Evolutionary conservation across 345 rosid genomes (phyloP), one percentile per base, ranked within the genome.

Genomic region (Physaria fendleri): DNA sequence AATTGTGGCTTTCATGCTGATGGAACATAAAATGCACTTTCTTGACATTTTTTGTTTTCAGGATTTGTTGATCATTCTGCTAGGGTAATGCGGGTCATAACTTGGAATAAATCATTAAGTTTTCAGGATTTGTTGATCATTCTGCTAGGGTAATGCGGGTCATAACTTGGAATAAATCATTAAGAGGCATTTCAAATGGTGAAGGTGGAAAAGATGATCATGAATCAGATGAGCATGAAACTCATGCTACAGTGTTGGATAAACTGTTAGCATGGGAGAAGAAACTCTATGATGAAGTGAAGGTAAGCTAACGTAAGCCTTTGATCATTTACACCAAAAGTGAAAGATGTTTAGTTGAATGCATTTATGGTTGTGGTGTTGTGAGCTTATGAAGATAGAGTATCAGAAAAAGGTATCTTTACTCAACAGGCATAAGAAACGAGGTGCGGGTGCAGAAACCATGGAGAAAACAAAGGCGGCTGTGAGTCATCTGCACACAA

Each of bases 251-350:
- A 12, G 82, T 93, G 70, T 81, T 93, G 74, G 99, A 93, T 64
- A 93, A 93, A 77, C 75, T 93, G 71, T 72, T 85, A 42, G 99
- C 95, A 2, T 93, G 99, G 99, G 99, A 93, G 66, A 93, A 85
- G 81, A 93, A 93, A 69, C 95, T 89, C 2, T 93, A 80, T 27
- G 99, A 93, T 53, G 99, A 93, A 85, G 96, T 93, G 21, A 89
- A 89, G 99, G 97, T 89, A 75, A 14, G 5, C 30, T 20, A 33
- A 47, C 33, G 23, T 40, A 63, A 4, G 38, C 28, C n/a, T n/a
- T 69, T n/a, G n/a, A 37, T 28, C 45, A 13, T 35, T 37, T 22
- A n/a, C n/a, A n/a, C n/a, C n/a, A n/a, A n/a, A 32, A 6, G 5
- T 21, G 13, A 43, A 24, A 27, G 8, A 40, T 13, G 23, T 47